Evolutionary conservation across 2,329 filamentous ascomycete genomes (phyloP).

Genomic region (Penicillium expansum): DNA sequence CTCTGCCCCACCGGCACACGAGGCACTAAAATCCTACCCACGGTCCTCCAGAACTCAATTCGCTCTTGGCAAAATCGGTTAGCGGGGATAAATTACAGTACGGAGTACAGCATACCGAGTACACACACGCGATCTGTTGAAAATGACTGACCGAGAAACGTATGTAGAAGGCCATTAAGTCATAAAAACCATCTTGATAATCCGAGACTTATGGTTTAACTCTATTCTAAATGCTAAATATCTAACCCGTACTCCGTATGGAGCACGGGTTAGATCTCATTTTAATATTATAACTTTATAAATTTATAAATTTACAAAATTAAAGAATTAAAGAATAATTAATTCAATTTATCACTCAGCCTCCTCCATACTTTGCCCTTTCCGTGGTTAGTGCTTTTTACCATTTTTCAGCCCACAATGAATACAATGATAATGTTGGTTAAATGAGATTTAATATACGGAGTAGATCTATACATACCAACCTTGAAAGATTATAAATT

Average conservation of each 20-base stretch:
- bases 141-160: background rate
- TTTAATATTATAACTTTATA: too few relatives aligned
- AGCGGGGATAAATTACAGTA: background rate
- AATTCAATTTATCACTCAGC: background rate
- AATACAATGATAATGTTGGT: background rate
- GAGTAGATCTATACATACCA: background rate
- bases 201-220: background rate
- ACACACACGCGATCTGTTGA: background rate
- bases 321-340: too few relatives aligned
- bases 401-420: background rate
- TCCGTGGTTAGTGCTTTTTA: background rate
- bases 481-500: too few relatives aligned
- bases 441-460: background rate
- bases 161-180: background rate
- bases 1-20: background rate
- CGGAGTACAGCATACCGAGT: background rate
- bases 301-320: too few relatives aligned
- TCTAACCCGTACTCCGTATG: background rate
- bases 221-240: background rate
- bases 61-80: background rate
- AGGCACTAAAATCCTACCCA: background rate
- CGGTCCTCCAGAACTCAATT: conserved; percentile 4
- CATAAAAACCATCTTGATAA: background rate
- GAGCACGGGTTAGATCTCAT: background rate
- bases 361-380: background rate